Evolutionary conservation across 352 stramenopile species (phyloP).

Genomic region (Globisporangium emineosum): DNA sequence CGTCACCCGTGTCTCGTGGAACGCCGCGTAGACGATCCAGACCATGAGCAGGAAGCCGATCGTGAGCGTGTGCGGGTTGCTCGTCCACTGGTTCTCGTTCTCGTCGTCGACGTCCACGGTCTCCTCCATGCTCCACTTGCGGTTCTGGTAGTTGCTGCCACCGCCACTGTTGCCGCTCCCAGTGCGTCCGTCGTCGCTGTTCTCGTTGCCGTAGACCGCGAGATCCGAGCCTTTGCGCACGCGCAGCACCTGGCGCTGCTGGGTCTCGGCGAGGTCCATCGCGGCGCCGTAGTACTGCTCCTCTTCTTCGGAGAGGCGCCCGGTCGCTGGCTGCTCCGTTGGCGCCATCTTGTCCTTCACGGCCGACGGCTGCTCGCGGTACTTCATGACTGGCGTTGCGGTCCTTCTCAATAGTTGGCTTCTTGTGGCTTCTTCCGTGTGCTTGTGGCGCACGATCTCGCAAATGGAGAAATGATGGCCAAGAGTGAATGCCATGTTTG

Average conservation of each 20-base stretch:
- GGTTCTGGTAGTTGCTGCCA: conserved; percentile 71
- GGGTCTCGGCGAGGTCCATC: conserved; percentile 34
- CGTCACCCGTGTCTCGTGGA: conserved; percentile 46
- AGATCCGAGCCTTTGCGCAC: conserved; percentile 62
- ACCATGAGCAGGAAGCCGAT: conserved; percentile 74
- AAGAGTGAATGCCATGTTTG: conserved; percentile 7
- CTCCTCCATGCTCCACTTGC: conserved; percentile 85
- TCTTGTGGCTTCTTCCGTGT: neutral
- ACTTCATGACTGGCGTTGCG: neutral
- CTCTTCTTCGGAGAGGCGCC: conserved; percentile 13
- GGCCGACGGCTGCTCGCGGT: conserved; percentile 3
- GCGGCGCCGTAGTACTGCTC: conserved; percentile 13
- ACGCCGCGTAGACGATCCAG: conserved; percentile 85
- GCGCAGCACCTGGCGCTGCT: conserved; percentile 55
- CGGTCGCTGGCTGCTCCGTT: neutral
- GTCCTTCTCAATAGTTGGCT: neutral
- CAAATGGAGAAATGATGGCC: conserved; percentile 10
- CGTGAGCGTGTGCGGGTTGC: conserved; percentile 81
- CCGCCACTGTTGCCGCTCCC: neutral
- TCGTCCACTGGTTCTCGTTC: conserved; percentile 78
- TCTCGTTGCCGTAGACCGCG: conserved; percentile 50
- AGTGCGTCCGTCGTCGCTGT: conserved; percentile 21
- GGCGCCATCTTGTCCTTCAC: neutral
- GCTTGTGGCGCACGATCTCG: neutral
- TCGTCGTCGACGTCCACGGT: conserved; percentile 70